Evolutionary conservation across 2,329 filamentous ascomycete species (phyloP).

Genomic region (Talaromyces pinophilus): DNA sequence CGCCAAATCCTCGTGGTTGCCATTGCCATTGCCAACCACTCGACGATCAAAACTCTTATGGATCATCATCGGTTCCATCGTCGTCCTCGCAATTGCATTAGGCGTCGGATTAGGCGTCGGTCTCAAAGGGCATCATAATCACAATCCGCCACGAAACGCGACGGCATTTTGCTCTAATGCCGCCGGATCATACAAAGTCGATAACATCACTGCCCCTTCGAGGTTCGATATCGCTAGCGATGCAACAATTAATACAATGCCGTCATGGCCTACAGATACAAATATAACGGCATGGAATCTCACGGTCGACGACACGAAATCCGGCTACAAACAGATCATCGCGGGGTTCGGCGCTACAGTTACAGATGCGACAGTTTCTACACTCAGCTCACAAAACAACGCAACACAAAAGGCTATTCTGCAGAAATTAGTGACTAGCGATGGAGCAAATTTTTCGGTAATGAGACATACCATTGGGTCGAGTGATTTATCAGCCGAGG

Average conservation of each 20-base stretch:
- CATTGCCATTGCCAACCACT: neutral
- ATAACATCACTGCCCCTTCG: neutral
- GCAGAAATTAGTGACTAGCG: slow-evolving; percentile 37
- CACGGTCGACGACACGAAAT: slow-evolving; percentile 31
- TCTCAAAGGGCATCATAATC: neutral
- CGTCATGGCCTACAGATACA: slow-evolving; percentile 24
- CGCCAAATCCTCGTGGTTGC: neutral
- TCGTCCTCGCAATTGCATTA: slow-evolving; percentile 7
- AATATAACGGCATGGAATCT: slow-evolving; percentile 32
- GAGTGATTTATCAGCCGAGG: slow-evolving; percentile 37
- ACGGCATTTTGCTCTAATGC: slow-evolving; percentile 34
- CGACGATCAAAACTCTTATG: slow-evolving; percentile 4
- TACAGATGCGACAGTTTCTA: slow-evolving; percentile 42
- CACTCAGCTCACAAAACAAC: slow-evolving; percentile 36
- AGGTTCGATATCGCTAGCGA: neutral
- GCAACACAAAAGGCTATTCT: slow-evolving; percentile 35
- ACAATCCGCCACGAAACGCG: slow-evolving; percentile 16
- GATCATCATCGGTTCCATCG: neutral
- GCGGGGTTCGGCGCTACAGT: slow-evolving; percentile 42
- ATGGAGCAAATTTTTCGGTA: slow-evolving; percentile 40
- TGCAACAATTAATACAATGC: slow-evolving; percentile 16
- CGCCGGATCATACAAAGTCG: slow-evolving; percentile 31
- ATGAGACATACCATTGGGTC: slow-evolving; percentile 46
- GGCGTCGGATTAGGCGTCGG: slow-evolving; percentile 18
- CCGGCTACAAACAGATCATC: slow-evolving; percentile 33